Conservation (phyloP, 129 eudicot genomes). For the Flaveria bidentis region DNA sequence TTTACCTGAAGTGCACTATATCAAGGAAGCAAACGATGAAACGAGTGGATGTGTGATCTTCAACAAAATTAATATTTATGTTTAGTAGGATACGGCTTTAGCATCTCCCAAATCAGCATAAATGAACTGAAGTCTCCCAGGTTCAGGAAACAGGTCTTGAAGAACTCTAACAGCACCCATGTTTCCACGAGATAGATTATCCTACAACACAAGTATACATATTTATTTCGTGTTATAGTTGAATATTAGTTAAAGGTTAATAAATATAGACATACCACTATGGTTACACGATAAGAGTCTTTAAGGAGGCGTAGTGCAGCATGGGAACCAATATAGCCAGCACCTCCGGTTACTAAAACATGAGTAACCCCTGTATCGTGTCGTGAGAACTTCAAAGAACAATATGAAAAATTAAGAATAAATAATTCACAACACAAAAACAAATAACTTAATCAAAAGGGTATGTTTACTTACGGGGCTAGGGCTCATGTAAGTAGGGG, state of each 20-base stretch:
- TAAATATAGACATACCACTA: slow-evolving; percentile 52
- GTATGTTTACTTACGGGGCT: slow-evolving; percentile 44
- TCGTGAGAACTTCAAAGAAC: slow-evolving; percentile 52
- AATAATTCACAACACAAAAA: neutral
- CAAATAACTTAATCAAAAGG: neutral
- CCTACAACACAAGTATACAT: slow-evolving; percentile 41
- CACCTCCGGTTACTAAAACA: slow-evolving; percentile 91
- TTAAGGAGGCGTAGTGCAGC: slow-evolving; percentile 78
- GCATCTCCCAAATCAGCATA: slow-evolving; percentile 86
- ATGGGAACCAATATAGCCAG: slow-evolving; percentile 92
- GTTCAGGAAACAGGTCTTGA: slow-evolving; percentile 69
- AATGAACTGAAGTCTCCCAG: slow-evolving; percentile 81
- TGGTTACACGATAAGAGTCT: slow-evolving; percentile 75
- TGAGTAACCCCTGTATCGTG: slow-evolving; percentile 73
- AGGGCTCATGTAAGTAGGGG: slow-evolving; percentile 48
- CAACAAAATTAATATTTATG: neutral
- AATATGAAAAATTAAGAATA: slow-evolving; percentile 1
- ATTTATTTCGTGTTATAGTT: neutral
- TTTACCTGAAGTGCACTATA: slow-evolving; percentile 48
- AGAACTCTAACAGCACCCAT: slow-evolving; percentile 70
- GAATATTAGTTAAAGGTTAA: neutral
- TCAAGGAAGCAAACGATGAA: slow-evolving; percentile 33
- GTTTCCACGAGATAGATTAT: slow-evolving; percentile 89
- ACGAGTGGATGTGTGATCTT: neutral
- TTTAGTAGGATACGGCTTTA: slow-evolving; percentile 54